Evolutionary conservation across 2,329 filamentous ascomycete genomes (phyloP).

Genomic region (Aspergillus ibericus): DNA sequence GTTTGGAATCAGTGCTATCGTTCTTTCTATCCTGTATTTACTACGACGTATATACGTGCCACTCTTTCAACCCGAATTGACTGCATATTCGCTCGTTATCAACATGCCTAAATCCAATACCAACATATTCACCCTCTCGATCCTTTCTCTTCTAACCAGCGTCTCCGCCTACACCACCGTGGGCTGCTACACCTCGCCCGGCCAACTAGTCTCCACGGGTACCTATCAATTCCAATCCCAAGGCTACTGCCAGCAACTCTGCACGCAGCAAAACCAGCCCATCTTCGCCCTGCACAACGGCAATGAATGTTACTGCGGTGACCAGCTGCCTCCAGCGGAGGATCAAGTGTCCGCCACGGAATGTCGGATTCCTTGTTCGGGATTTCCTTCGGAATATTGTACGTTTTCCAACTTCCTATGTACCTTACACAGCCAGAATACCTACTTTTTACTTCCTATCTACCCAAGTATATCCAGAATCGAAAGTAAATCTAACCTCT

Average conservation of each 20-base stretch:
- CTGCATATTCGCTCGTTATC: neutral
- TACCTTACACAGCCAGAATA: no score
- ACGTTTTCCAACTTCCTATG: slow-evolving; percentile 6
- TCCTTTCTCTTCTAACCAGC: slow-evolving; percentile 8
- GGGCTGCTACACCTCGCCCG: slow-evolving; percentile 13
- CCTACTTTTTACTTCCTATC: no score
- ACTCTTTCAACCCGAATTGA: neutral
- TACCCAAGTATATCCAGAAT: no score
- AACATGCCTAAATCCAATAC: neutral
- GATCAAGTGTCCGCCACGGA: slow-evolving; percentile 19
- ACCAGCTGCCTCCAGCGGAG: slow-evolving; percentile 17
- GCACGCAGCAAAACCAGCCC: slow-evolving; percentile 11
- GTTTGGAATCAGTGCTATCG: neutral
- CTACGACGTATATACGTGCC: neutral
- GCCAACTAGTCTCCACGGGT: neutral
- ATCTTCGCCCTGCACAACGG: slow-evolving; percentile 21
- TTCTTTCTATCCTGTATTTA: neutral
- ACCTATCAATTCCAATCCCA: slow-evolving; percentile 6
- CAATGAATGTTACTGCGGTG: slow-evolving; percentile 24
- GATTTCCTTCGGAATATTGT: slow-evolving; percentile 24
- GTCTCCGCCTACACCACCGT: neutral
- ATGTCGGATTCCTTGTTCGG: slow-evolving; percentile 23
- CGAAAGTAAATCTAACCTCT: neutral
- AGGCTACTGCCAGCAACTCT: slow-evolving; percentile 18
- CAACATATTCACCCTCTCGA: slow-evolving; percentile 3